These are phyloP conservation scores for Plasmodium berghei DNA, from an alignment of 169 alveolate genomes.

Conservation along the genomic window DNA sequence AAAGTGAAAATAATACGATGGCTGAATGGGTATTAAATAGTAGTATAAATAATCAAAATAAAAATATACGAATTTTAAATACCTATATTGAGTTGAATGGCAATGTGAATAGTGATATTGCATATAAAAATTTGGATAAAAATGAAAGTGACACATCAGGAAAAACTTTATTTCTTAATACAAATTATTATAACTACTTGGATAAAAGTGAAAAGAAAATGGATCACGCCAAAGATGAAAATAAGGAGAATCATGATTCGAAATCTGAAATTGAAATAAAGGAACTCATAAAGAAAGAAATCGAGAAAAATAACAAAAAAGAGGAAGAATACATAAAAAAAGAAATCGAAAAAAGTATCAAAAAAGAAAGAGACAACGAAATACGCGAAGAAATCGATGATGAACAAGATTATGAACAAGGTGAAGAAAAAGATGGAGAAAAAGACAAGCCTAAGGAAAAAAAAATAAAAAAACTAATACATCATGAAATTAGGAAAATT, in stretches of 20 bases:
- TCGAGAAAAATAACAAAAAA: neutral
- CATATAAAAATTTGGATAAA: neutral
- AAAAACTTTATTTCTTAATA: neutral
- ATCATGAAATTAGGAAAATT: constrained; percentile 13
- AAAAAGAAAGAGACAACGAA: neutral
- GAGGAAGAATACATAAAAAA: neutral
- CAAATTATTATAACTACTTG: neutral
- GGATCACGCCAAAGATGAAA: constrained; percentile 4
- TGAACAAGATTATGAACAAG: neutral
- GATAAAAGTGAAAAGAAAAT: neutral
- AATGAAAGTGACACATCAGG: neutral
- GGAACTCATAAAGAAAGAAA: neutral
- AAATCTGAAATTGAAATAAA: neutral
- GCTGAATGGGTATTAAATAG: too few relatives aligned
- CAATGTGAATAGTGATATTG: neutral
- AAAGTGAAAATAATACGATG: neutral
- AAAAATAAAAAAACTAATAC: constrained; percentile 28
- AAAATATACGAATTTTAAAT: neutral
- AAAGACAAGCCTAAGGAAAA: constrained; percentile 26
- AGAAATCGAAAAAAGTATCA: neutral
- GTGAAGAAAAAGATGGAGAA: constrained; percentile 3
- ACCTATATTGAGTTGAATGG: constrained; percentile 3
- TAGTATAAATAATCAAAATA: neutral
- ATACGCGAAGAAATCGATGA: neutral
- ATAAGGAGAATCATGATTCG: neutral